These are phyloP conservation scores for Cytospora piceicola DNA, from an alignment of 2,329 filamentous ascomycete species.

Conservation along the genomic window DNA sequence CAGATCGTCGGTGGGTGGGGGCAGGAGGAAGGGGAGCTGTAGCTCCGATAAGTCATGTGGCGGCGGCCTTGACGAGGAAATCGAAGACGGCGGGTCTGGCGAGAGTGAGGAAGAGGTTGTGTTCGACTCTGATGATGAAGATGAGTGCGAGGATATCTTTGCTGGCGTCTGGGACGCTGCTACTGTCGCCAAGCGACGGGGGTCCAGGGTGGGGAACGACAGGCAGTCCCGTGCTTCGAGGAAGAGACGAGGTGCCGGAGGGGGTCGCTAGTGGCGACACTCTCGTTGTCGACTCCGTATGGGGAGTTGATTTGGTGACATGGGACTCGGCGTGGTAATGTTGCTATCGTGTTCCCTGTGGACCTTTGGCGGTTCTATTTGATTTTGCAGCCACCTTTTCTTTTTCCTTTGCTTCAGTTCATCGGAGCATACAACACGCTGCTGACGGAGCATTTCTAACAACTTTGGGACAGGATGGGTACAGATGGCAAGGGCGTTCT, in stretches of 20 bases:
- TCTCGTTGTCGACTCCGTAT: not conserved
- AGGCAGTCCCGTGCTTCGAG: conserved; percentile 7
- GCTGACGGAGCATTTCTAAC: not conserved
- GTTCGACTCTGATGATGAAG: conserved; percentile 68
- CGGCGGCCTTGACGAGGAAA: conserved; percentile 25
- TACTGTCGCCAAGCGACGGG: conserved; percentile 52
- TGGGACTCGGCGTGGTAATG: not conserved
- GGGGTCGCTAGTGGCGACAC: conserved; percentile 16
- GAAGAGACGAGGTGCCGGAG: conserved; percentile 2
- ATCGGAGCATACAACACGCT: not conserved
- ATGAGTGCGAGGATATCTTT: conserved; percentile 70
- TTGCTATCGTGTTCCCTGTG: not conserved
- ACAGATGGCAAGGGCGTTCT: not conserved
- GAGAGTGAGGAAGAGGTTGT: conserved; percentile 44
- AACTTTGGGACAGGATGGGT: not conserved
- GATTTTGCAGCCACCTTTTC: not conserved
- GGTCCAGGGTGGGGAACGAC: conserved; percentile 39
- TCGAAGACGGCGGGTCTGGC: conserved; percentile 30
- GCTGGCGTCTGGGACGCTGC: conserved; percentile 63
- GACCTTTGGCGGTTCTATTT: not conserved
- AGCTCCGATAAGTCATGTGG: conserved; percentile 17
- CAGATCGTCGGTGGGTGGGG: conserved; percentile 9
- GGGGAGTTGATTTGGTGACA: not conserved
- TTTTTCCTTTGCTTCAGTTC: not conserved
- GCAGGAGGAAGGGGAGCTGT: conserved; percentile 21